Base-by-base conservation (phyloP, 352 stramenopile species). In the Phytophthora pinifolia region DNA sequence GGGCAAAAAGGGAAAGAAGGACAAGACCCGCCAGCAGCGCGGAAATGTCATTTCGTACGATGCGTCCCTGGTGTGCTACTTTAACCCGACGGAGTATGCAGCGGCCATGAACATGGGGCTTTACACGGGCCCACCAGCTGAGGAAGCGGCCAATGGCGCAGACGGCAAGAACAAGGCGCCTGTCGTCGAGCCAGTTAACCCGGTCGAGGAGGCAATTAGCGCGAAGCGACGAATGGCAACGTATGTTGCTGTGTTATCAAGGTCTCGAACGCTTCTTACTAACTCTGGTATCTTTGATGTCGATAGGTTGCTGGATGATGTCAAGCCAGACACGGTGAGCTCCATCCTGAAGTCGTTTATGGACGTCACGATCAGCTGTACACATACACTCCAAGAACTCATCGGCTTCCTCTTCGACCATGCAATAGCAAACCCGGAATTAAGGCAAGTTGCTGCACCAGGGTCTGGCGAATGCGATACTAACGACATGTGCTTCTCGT, bases 21-120 rank as follows among this genome's bases (percentile, higher is more conserved):
- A 78, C 33, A 88, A 81, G 53, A 65, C 32, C 27, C 69, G 65
- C 9, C 54, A 64, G 36, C 25, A 68, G 37, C 25, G 58, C 13
- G 46, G 59, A 13, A 64, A 18, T 48, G 45, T 76, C 65, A 54
- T 86, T 56, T 76, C 79, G 54, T 92, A 89, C 62, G 83, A 90
- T 30, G 70, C 83, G 39, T 86, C 77, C 6, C 72, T 89, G 39
- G 68, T 86, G 49, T 82, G 75, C 30, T 90, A 89, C 46, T 92
- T 90, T 50, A 92, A 89, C 39, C 80, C 80, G 37, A 88, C 65
- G 34, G 80, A 91, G 51, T 91, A 91, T 56, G 57, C 80, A 3
- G 72, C 80, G 0, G 79, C 79, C 34, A 65, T 74, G 65, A 68
- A 71, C 14, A 85, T 80, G 67, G 74, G 74, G 20, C 70, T 90